Evolutionary conservation across 805 yeast species (phyloP), one percentile per base, ranked within the genome.

Genomic region (Candida awuae): DNA sequence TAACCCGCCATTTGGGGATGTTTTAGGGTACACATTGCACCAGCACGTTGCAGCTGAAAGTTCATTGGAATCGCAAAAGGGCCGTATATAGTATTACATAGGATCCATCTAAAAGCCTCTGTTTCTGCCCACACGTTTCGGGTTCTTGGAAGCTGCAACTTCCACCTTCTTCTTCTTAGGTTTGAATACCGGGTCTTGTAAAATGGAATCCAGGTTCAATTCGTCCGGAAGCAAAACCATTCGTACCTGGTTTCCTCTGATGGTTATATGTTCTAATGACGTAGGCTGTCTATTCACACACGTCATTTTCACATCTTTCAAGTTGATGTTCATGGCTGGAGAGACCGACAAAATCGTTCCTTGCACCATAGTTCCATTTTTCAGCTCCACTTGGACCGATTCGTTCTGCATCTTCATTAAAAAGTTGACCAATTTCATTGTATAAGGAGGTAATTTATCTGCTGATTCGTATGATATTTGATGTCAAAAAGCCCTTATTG

Each of bases 231-330:
- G 68, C 21, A 85, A 65, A 31, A 84, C 81, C 57, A 82, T 79
- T 48, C 97, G 73, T 25, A 88, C 81, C 39, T 84, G 90, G 61
- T 80, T 88, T 3, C 97, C 97, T 53, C 97, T 71, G 23, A 90
- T 73, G 51, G 83, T 86, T 52, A 88, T 80, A 58, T 73, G 83
- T 50, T 85, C 94, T 48, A 87, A 63, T 10, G 72, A 61, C 29
- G 77, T 70, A 1, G 94, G 82, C 39, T 77, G 84, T 40, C 84
- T 76, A 54, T 78, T 71, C 39, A 72, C 75, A 32, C 83, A 70
- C 3, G 88, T 77, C 72, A 90, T 77, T 50, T 80, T 83, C 34
- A 84, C 90, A 47, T 82, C 83, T 51, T 82, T 77, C 45, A 88
- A 60, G 4, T 85, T 77, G 32, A 88, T 77, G 60, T 88, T 88